Base-by-base conservation (phyloP, 176 grass and related monocot genomes). In the Dendrocalamus sinicus region DNA sequence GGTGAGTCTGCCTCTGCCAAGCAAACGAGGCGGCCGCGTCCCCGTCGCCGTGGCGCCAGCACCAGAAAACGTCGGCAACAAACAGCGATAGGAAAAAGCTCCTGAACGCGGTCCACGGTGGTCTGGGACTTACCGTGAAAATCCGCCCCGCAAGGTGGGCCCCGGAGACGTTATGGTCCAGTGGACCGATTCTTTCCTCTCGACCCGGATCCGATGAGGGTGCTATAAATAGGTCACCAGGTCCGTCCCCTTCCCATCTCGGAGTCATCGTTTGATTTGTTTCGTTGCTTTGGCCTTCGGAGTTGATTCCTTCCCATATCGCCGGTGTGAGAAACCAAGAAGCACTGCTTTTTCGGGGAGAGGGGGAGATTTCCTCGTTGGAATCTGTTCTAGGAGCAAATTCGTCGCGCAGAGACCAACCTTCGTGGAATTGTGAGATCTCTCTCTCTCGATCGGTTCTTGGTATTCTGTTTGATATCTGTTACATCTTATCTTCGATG, bases 401-500 rank as follows among this genome's bases (percentile, higher is more conserved):
- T 41, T 50, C 66, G 3, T 22, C 67, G 39, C n/a, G 35, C n/a
- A 4, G 3, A 23, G 5, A 15, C 26, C 1, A 12, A 14, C 8
- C 23, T 80, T 85, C 76, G 50, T 67, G 60, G 61, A 81, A 83
- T 65, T 79, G 89, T 87, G 87, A 87, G 84, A 74, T 76, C 11
- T 40, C 61, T 69, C n/a, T n/a, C 7, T 52, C 8, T 47, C 26
- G 54, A n/a, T 65, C 15, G 6, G 40, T 7, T 78, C 12, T 47
- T 83, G 8, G 11, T 60, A 11, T 51, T 26, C 55, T 45, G 45
- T 20, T 16, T 32, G 0, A 5, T 82, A 15, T 64, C 43, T 22
- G 50, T 15, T 80, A 50, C 12, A 22, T 85, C 1, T 28, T 3
- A 3, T 75, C 3, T 75, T 70, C 32, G 57, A 72, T 78, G 13